Evolutionary conservation across 169 alveolate genomes (phyloP).

Genomic region (Cryptosporidium andersoni): DNA sequence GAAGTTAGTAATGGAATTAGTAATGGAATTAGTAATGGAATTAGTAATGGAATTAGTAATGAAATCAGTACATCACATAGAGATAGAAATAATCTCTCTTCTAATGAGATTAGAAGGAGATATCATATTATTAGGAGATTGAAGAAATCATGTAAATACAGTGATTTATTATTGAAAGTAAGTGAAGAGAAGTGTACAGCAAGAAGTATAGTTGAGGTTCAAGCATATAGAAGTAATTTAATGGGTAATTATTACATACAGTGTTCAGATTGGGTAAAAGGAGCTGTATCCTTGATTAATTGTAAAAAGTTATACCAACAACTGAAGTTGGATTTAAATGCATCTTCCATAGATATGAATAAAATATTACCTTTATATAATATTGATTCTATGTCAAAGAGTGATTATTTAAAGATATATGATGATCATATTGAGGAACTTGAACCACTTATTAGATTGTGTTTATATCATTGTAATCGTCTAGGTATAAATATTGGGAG

Average conservation of each 20-base stretch:
- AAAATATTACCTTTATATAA: conserved; percentile 4
- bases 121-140: conserved; percentile 32
- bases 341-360: background rate
- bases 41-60: background rate
- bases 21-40: background rate
- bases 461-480: conserved; percentile 52
- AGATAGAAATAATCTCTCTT: background rate
- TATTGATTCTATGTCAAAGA: conserved; percentile 17
- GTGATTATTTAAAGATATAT: conserved; percentile 18
- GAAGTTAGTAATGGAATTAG: background rate
- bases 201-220: conserved; percentile 55
- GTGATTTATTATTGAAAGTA: conserved; percentile 12
- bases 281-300: conserved; percentile 14
- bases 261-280: conserved; percentile 58
- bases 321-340: conserved; percentile 34
- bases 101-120: conserved; percentile 1
- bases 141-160: conserved; percentile 9
- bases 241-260: conserved; percentile 29
- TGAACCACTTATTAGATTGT: conserved; percentile 49
- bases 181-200: conserved; percentile 17
- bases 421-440: conserved; percentile 47
- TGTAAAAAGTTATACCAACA: conserved; percentile 41
- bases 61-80: conserved; percentile 1
- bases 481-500: conserved; percentile 15
- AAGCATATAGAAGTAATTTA: conserved; percentile 40